Base-by-base conservation (phyloP, 2,329 filamentous ascomycete genomes). In the Orbilia javanica region DNA sequence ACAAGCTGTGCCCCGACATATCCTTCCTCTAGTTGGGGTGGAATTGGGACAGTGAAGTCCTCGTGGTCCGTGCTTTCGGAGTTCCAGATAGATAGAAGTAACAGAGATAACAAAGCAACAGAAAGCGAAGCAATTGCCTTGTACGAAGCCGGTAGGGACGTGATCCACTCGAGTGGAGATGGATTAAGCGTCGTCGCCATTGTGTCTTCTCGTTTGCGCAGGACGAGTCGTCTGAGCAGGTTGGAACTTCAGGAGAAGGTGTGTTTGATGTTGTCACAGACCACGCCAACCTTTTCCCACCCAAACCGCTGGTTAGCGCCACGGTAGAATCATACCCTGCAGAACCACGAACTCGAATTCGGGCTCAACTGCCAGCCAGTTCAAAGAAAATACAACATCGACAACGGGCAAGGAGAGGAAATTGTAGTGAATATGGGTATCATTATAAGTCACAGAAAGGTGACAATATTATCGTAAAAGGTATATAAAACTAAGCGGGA, bases 41-140 rank as follows among this genome's bases (percentile, higher is more conserved):
- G 73, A 20, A 67, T 29, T 1, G 73, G 39, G 42, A 77, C 50
- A 5, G 25, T 63, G 50, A 77, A 77, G 25, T 71, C 60, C 29
- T 62, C 73, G 27, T 53, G 70, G 11, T 77, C 66, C 11, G 73
- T 62, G 25, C 50, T 69, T 53, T 77, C 73, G 13, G 60, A 71
- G 11, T 68, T 64, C 60, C 46, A 77, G 39, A 57, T 27, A 62
- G 65, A 62, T 10, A 71, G 36, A 10, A 67, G 20, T 5, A 65
- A 7, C 5, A 71, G 2, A 3, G 62, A 77, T 31, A 60, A 22
- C 20, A 53, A 29, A 25, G 66, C 62, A n/a, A 71, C 50, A 10
- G 34, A 39, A 27, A 71, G 25, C 27, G 73, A 71, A 18, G 42
- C 66, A 67, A 77, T 67, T 66, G 60, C 34, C 15, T 62, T 42